These are phyloP conservation scores for Sphaerosporella brunnea DNA, from an alignment of 495 filamentous ascomycete genomes.

Conservation along the genomic window DNA sequence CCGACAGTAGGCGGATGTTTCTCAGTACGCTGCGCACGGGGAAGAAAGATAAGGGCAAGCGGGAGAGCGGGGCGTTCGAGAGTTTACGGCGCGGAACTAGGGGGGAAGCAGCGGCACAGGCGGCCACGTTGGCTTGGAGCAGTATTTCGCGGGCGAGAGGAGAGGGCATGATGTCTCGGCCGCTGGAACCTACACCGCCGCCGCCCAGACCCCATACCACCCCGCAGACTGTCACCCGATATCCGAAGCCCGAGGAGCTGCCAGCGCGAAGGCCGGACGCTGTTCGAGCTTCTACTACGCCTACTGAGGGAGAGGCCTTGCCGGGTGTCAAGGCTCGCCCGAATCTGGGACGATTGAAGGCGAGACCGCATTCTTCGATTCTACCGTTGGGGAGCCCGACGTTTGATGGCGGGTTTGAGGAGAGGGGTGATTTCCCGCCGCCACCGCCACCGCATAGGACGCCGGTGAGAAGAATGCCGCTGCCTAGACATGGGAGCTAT, in stretches of 20 bases:
- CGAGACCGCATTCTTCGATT: not conserved
- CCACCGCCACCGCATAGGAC: slow-evolving; percentile 3
- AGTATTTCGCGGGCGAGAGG: slow-evolving; percentile 31
- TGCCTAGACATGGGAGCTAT: not conserved
- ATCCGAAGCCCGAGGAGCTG: too few species aligned
- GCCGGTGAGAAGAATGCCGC: not conserved
- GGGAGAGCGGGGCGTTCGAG: not conserved
- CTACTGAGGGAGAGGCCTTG: not conserved
- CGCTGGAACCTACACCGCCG: too few species aligned
- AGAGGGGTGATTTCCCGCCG: slow-evolving; percentile 1
- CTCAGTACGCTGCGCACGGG: slow-evolving; percentile 48
- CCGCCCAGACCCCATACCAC: too few species aligned
- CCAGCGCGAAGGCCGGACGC: too few species aligned
- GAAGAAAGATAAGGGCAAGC: slow-evolving; percentile 14
- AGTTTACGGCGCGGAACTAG: not conserved
- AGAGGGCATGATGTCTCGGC: not conserved
- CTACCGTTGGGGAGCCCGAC: not conserved
- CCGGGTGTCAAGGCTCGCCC: not conserved
- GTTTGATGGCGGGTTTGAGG: not conserved
- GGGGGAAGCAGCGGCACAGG: slow-evolving; percentile 65
- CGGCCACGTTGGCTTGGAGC: slow-evolving; percentile 75
- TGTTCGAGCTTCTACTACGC: too few species aligned
- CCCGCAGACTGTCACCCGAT: too few species aligned
- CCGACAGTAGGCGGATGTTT: slow-evolving; percentile 56
- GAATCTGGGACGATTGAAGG: not conserved